Evolutionary conservation across 2,329 filamentous ascomycete genomes (phyloP), one percentile per base, ranked within the genome.

Genomic region (Fusarium protoensiforme): DNA sequence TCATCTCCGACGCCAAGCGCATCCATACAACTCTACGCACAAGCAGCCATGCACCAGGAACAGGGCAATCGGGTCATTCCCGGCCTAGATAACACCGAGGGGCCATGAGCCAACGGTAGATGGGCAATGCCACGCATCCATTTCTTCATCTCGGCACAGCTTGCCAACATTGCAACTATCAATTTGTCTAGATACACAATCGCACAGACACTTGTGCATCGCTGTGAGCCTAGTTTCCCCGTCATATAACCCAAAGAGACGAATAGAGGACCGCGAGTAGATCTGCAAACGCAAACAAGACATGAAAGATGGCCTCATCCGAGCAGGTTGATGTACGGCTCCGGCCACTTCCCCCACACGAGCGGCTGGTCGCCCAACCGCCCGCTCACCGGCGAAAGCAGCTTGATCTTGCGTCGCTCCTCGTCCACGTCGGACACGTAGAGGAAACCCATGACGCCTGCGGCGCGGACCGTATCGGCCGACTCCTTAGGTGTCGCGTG

Each of bases 391-490:
- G 96, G 96, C 20, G 94, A 92, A 67, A 99, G 84, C 22, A 98
- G 86, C 78, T 94, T 93, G 35, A 98, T 87, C 80, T 93, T 93
- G 74, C 91, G 91, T 81, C 93, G 93, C 76, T 93, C 92, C 79
- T 94, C 93, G 78, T 99, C 95, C 5, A 98, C 94, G 70, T 98
- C 94, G 1, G 94, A 92, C 18, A 98, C 93, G 78, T 98, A 98
- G 33, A 98, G 89, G 79, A 97, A 99, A 0, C 96, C 96, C 88
- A 97, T 93, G 33, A 98, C 92, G 64, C 92, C 93, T 9, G 95
- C 91, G 75, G 95, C 92, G 14, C 94, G 89, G 51, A 98, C 91
- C 2, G 90, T 88, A 56, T 94, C 91, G 8, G 92, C 88, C 1
- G 89, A 84, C 69, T 96, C 94, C 54, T 89, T 91, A 0, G 89